phyloP scores from a whole-genome alignment of 2,329 filamentous ascomycete genomes.

The Diplodia seriata region DNA sequence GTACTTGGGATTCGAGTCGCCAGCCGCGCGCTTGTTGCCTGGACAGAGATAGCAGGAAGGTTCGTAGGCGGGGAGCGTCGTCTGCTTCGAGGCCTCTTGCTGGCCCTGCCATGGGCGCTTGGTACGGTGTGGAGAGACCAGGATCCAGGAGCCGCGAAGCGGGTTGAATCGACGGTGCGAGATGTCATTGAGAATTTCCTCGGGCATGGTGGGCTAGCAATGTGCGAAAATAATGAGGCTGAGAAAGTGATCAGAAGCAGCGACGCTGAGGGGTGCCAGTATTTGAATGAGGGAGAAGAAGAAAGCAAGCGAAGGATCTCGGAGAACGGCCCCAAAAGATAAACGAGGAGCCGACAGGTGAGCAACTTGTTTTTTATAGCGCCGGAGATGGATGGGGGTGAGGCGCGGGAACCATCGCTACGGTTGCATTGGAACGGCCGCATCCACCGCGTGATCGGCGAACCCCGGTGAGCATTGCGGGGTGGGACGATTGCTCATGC shows the following conservation, averaged over 20 bases:
- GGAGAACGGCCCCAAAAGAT: slow-evolving; percentile 3
- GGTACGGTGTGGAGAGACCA: slow-evolving; percentile 94
- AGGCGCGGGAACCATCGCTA: slow-evolving; percentile 16
- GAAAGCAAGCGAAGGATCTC: background rate
- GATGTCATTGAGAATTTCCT: slow-evolving; percentile 81
- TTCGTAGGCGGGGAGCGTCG: slow-evolving; percentile 77
- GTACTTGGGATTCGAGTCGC: slow-evolving; percentile 86
- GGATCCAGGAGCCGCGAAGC: slow-evolving; percentile 85
- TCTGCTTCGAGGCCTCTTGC: slow-evolving; percentile 56
- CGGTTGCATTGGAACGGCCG: slow-evolving; percentile 28
- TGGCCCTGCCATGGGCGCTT: slow-evolving; percentile 93
- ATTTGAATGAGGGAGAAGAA: background rate
- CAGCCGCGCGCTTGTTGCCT: slow-evolving; percentile 85
- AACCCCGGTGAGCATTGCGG: slow-evolving; percentile 22
- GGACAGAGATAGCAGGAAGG: slow-evolving; percentile 91
- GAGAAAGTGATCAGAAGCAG: background rate
- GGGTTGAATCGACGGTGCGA: slow-evolving; percentile 95
- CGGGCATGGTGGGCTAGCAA: slow-evolving; percentile 49
- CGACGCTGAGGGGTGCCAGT: background rate
- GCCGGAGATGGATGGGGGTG: slow-evolving; percentile 22
- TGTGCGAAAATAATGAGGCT: background rate
- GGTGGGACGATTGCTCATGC: background rate
- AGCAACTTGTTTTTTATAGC: slow-evolving; percentile 20
- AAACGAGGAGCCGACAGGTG: background rate
- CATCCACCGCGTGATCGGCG: slow-evolving; percentile 31